Conservation (phyloP, 805 yeast species). For the Metschnikowia borealis region DNA sequence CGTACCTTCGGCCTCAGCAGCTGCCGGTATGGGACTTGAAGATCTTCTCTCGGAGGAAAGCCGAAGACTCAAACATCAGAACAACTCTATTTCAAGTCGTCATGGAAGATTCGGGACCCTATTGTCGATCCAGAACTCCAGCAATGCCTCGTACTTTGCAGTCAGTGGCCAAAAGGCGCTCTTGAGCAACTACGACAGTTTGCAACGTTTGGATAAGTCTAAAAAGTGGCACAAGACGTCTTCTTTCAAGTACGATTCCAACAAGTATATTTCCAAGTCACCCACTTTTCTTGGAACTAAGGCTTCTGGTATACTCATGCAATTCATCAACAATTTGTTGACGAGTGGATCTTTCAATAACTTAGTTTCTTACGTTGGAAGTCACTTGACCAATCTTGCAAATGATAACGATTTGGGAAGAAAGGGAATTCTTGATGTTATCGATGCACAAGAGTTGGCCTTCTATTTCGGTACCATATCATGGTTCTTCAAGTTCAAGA, state of each 20-base stretch:
- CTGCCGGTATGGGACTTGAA: slow-evolving; percentile 40
- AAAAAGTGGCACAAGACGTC: slow-evolving; percentile 59
- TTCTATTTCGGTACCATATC: slow-evolving; percentile 54
- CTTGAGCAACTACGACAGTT: slow-evolving; percentile 44
- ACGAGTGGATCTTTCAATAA: slow-evolving; percentile 74
- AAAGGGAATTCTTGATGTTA: slow-evolving; percentile 25
- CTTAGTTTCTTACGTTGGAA: slow-evolving; percentile 50
- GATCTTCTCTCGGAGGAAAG: slow-evolving; percentile 60
- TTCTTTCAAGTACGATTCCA: slow-evolving; percentile 38
- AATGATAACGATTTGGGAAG: slow-evolving; percentile 14
- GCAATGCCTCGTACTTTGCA: slow-evolving; percentile 58
- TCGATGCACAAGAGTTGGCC: slow-evolving; percentile 38
- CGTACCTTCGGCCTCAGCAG: slow-evolving; percentile 22
- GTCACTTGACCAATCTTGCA: slow-evolving; percentile 15
- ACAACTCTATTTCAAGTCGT: slow-evolving; percentile 57
- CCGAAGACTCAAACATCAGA: slow-evolving; percentile 45
- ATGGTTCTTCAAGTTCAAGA: slow-evolving; percentile 75
- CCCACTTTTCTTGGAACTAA: slow-evolving; percentile 29
- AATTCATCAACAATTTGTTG: slow-evolving; percentile 51
- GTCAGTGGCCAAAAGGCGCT: slow-evolving; percentile 70
- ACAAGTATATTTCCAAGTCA: slow-evolving; percentile 26
- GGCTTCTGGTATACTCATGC: slow-evolving; percentile 32
- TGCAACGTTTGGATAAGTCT: slow-evolving; percentile 61
- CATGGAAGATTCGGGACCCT: slow-evolving; percentile 92
- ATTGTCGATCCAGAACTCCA: slow-evolving; percentile 58